Conservation (phyloP, 2,329 filamentous ascomycete genomes). For the Colletotrichum agaves region DNA sequence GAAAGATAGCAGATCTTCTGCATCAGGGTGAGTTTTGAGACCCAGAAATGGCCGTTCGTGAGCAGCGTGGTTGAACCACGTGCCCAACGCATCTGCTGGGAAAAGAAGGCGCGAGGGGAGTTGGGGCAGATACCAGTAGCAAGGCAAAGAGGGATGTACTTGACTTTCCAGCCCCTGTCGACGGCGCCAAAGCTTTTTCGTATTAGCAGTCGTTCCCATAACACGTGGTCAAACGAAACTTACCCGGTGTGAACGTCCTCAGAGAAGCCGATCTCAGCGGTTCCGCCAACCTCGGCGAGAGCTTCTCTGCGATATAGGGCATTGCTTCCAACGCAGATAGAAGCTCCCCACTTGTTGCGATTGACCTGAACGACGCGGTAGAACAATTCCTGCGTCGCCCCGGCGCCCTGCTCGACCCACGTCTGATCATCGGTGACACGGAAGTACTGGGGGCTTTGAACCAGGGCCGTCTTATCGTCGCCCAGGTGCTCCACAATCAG, state of each 20-base stretch:
- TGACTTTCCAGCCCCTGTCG: slow-evolving; percentile 55
- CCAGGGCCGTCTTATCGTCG: slow-evolving; percentile 51
- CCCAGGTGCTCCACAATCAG: slow-evolving; percentile 52
- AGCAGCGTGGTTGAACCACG: slow-evolving; percentile 53
- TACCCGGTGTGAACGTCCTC: slow-evolving; percentile 57
- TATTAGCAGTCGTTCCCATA: not conserved
- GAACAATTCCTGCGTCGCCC: slow-evolving; percentile 54
- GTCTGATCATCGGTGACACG: slow-evolving; percentile 51
- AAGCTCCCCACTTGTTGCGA: slow-evolving; percentile 52
- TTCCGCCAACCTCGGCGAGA: slow-evolving; percentile 53
- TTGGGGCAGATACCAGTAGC: slow-evolving; percentile 56
- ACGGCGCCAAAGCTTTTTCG: slow-evolving; percentile 49
- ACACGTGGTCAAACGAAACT: slow-evolving; percentile 20
- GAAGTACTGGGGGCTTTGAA: slow-evolving; percentile 56
- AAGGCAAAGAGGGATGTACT: slow-evolving; percentile 53
- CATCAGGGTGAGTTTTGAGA: slow-evolving; percentile 48
- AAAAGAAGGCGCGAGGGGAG: slow-evolving; percentile 54
- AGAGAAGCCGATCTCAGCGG: slow-evolving; percentile 54
- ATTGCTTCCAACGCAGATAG: slow-evolving; percentile 55
- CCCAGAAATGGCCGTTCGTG: slow-evolving; percentile 54
- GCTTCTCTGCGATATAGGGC: slow-evolving; percentile 53
- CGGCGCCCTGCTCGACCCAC: slow-evolving; percentile 56
- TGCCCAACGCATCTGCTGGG: slow-evolving; percentile 57
- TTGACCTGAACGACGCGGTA: slow-evolving; percentile 56
- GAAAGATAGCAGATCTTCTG: slow-evolving; percentile 56